Conservation (phyloP, 208 protist species). For the Leishmania braziliensis region DNA sequence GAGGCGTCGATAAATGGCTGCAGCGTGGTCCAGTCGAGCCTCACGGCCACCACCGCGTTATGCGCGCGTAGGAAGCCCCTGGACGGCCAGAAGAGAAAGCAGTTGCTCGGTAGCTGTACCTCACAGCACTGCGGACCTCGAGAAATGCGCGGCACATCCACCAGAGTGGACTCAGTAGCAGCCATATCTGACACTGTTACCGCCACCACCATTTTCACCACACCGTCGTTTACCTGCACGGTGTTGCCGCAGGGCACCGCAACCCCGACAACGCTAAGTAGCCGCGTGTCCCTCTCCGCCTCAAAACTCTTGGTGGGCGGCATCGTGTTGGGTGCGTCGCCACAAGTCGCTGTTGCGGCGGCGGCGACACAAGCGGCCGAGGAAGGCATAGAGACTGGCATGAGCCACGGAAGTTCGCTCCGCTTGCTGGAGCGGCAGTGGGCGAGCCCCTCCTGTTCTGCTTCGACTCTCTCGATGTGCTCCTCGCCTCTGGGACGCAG, state of each 20-base stretch:
- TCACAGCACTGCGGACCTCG: neutral
- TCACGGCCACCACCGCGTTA: neutral
- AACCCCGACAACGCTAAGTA: neutral
- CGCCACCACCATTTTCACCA: neutral
- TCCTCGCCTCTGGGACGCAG: slow-evolving; percentile 10
- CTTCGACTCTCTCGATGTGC: slow-evolving; percentile 7
- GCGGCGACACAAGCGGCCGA: neutral
- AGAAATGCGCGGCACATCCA: neutral
- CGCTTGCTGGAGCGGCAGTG: neutral
- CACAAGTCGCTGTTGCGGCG: neutral
- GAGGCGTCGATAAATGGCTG: neutral
- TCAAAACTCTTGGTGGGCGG: neutral
- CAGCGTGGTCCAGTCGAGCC: neutral
- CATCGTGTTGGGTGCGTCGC: neutral
- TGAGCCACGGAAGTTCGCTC: neutral
- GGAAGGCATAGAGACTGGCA: slow-evolving; percentile 6
- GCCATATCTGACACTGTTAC: neutral
- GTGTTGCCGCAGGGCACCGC: neutral
- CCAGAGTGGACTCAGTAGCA: neutral
- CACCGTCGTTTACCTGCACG: neutral
- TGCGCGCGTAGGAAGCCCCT: neutral
- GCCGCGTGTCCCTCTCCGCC: neutral
- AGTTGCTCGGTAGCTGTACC: neutral
- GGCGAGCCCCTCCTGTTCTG: slow-evolving; percentile 4
- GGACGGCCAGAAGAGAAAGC: neutral